Conservation (phyloP, 1,139 yeast genomes). For the Candida anutae region DNA sequence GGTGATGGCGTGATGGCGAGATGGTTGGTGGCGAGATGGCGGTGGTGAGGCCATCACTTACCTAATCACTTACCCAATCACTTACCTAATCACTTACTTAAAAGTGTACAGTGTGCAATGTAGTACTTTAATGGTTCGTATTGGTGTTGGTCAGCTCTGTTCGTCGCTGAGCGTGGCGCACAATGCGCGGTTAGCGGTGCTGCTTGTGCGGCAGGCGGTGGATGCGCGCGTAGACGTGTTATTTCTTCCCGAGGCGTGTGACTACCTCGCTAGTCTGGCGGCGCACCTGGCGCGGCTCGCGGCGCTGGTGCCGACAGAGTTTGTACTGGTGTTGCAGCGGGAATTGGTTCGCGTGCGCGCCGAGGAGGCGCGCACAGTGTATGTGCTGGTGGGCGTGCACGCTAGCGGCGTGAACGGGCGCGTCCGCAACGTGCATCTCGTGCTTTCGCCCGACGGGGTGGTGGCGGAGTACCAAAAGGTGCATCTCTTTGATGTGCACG, state of each 20-base stretch:
- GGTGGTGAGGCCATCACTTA: too few species aligned
- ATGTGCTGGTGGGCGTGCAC: conserved; percentile 65
- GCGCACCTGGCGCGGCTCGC: conserved; percentile 55
- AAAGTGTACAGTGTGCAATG: too few species aligned
- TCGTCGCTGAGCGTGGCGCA: conserved; percentile 55
- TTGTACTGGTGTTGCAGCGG: conserved; percentile 40
- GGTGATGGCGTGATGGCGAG: too few species aligned
- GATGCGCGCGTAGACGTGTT: conserved; percentile 51
- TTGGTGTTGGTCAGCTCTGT: conserved; percentile 74
- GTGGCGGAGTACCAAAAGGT: conserved; percentile 69
- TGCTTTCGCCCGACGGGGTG: conserved; percentile 63
- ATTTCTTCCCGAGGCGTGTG: conserved; percentile 90
- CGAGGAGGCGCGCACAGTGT: too few species aligned
- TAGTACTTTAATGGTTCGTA: too few species aligned
- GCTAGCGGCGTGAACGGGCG: conserved; percentile 31
- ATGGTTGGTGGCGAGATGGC: too few species aligned
- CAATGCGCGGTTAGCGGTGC: conserved; percentile 53
- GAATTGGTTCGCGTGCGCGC: conserved; percentile 34
- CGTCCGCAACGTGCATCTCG: conserved; percentile 65
- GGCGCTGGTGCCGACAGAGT: conserved; percentile 47
- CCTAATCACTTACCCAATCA: too few species aligned
- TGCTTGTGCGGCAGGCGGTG: conserved; percentile 57
- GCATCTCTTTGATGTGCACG: conserved; percentile 85
- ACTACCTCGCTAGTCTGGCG: conserved; percentile 70
- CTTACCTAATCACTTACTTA: too few species aligned